These are phyloP conservation scores for Parsonsia alboflavescens DNA, from an alignment of 257 asterid species.

Conservation along the genomic window DNA sequence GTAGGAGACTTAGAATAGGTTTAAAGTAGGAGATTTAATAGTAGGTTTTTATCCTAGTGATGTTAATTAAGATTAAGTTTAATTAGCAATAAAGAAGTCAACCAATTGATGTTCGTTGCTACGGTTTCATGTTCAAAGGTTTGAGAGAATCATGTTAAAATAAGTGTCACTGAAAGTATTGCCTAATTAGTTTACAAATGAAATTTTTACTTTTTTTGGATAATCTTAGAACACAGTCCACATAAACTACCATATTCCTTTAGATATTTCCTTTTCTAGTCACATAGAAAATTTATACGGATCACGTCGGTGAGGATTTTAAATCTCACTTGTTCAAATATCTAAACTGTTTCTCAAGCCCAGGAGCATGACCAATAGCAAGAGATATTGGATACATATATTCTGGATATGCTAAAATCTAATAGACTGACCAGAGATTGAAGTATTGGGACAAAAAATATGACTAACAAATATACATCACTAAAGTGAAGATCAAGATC, in stretches of 20 bases:
- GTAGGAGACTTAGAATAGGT: no score
- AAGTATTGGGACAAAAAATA: background rate
- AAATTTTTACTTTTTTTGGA: no score
- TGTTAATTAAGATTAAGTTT: no score
- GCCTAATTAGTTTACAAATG: no score
- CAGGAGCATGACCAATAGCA: background rate
- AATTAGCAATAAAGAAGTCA: no score
- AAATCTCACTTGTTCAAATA: background rate
- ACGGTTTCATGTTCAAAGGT: no score
- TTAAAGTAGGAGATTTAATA: no score
- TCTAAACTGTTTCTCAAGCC: background rate
- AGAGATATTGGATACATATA: background rate
- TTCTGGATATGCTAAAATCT: background rate
- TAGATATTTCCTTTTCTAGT: background rate
- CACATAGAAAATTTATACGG: background rate
- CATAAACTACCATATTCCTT: background rate
- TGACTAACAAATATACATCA: background rate
- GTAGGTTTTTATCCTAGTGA: no score
- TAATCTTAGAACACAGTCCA: background rate
- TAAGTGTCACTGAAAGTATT: no score
- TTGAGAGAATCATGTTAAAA: no score
- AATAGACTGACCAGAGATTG: background rate
- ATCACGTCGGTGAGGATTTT: background rate
- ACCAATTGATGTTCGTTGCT: no score
- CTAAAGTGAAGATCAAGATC: background rate